Evolutionary conservation across 208 protist species (phyloP).

Genomic region (Leishmania tarentolae): DNA sequence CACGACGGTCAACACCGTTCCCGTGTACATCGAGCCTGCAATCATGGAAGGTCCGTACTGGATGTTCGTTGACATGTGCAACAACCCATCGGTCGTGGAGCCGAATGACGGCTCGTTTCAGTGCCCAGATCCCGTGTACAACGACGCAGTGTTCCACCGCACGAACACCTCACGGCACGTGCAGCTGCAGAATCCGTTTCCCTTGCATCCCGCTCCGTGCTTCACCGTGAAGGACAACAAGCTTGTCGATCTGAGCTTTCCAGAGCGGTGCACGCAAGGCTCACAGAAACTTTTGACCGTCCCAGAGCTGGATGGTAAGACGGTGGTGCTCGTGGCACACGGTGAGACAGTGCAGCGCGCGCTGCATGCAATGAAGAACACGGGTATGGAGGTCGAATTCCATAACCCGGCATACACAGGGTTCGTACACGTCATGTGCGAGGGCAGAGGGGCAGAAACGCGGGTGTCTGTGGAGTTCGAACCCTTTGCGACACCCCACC

Average conservation of each 20-base stretch:
- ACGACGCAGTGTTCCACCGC: slow-evolving; percentile 31
- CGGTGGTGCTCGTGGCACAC: slow-evolving; percentile 43
- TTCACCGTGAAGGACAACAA: slow-evolving; percentile 27
- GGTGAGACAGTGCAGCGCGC: slow-evolving; percentile 40
- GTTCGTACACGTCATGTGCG: slow-evolving; percentile 24
- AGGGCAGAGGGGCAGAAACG: slow-evolving; percentile 12
- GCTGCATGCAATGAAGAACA: slow-evolving; percentile 26
- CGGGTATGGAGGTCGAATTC: neutral
- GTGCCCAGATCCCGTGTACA: slow-evolving; percentile 43
- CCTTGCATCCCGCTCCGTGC: slow-evolving; percentile 33
- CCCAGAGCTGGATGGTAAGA: slow-evolving; percentile 42
- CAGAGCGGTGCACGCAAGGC: slow-evolving; percentile 28
- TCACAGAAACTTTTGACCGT: slow-evolving; percentile 23
- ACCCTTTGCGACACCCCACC: slow-evolving; percentile 31
- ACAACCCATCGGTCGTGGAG: slow-evolving; percentile 33
- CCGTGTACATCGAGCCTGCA: slow-evolving; percentile 47
- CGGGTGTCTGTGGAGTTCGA: slow-evolving; percentile 16
- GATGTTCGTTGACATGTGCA: slow-evolving; percentile 48
- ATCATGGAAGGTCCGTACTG: slow-evolving; percentile 50
- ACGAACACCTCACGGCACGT: slow-evolving; percentile 38
- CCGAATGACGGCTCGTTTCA: slow-evolving; percentile 21
- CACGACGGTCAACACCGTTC: slow-evolving; percentile 13
- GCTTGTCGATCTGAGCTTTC: slow-evolving; percentile 40
- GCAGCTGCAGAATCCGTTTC: slow-evolving; percentile 32
- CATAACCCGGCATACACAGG: slow-evolving; percentile 35